Base-by-base conservation (phyloP, 139 green algal genomes). In the Chlorella sp. region DNA sequence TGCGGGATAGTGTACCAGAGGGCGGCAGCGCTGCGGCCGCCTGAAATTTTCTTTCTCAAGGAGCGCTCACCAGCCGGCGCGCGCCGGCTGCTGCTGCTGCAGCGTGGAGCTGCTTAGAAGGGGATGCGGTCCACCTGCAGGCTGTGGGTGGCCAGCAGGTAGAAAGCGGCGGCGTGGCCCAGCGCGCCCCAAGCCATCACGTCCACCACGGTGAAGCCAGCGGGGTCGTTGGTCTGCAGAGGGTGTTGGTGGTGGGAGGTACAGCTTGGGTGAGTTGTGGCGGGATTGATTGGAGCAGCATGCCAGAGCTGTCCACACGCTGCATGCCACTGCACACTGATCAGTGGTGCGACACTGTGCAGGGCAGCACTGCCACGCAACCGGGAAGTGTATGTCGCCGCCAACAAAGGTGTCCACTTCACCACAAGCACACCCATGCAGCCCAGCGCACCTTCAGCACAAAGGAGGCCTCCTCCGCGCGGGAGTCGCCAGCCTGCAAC, bases 191-290 rank as follows among this genome's bases (percentile, higher is more conserved):
- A 98, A 51, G 91, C 94, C 9, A 97, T 76, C 20, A 96, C 90
- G 74, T 98, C 95, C 57, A 98, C 91, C 41, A 98, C 86, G 74
- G 90, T 96, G 92, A 98, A 98, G 65, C 93, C 76, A 2, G 89
- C 92, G 34, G 95, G 95, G 87, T 98, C 95, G 81, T 92, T 93
- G 62, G 91, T 91, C 80, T 87, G 51, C 65, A 17, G 12, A 69
- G 63, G 17, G 65, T 13, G 44, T 30, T 11, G 15, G 30, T 38
- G 20, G 65, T 44, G 65, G 36, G 7, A 51, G 44, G 7, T 16
- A 51, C 44, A 51, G 44, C 44, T 51, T 6, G 44, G 6, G 44
- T 51, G 44, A 51, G 44, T 9, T 16, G 44, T 16, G 44, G 44
- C n/a, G n/a, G n/a, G n/a, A n/a, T n/a, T n/a, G n/a, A n/a, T n/a